A percentile compares a stretch with the other conserved stretches of the same genome.
phyloP scores from a whole-genome alignment of 2,329 filamentous ascomycete species.

The Allantophomopsis lycopodina region DNA sequence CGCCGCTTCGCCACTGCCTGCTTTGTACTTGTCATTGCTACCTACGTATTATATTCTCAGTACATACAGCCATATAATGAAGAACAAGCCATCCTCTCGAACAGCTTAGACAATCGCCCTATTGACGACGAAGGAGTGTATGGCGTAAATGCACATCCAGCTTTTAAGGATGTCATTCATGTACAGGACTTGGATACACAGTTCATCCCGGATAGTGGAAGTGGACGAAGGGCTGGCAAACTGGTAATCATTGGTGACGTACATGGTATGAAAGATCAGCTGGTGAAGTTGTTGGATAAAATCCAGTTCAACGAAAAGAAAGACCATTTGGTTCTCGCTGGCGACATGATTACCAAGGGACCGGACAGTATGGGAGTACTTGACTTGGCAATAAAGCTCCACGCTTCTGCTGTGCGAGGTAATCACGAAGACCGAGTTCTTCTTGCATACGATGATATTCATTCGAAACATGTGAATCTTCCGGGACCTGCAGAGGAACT shows the following conservation, averaged over 20 bases:
- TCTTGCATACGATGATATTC: slow-evolving; percentile 37
- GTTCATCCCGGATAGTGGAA: slow-evolving; percentile 16
- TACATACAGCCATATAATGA: no score
- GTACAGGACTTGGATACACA: slow-evolving; percentile 13
- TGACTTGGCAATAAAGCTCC: slow-evolving; percentile 56
- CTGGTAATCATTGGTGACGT: slow-evolving; percentile 83
- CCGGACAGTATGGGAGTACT: slow-evolving; percentile 72
- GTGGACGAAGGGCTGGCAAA: slow-evolving; percentile 31
- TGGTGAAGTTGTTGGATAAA: slow-evolving; percentile 52
- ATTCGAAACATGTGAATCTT: slow-evolving; percentile 15
- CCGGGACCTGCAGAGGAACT: slow-evolving; percentile 14
- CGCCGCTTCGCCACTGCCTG: no score
- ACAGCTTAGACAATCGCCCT: no score
- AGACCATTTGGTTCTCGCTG: slow-evolving; percentile 66
- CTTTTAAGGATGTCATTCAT: slow-evolving; percentile 12
- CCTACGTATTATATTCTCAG: no score
- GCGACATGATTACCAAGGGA: slow-evolving; percentile 77
- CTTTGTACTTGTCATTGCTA: no score
- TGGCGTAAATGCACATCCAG: not conserved
- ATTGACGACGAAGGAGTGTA: no score
- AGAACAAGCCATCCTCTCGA: no score
- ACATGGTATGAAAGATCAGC: slow-evolving; percentile 67
- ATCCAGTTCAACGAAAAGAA: slow-evolving; percentile 43
- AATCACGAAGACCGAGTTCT: slow-evolving; percentile 87
- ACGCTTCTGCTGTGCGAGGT: slow-evolving; percentile 73